A percentile compares a stretch with the other conserved stretches of the same genome.
Conservation (phyloP, 2,329 filamentous ascomycete species). For the Lithohypha guttulata region DNA sequence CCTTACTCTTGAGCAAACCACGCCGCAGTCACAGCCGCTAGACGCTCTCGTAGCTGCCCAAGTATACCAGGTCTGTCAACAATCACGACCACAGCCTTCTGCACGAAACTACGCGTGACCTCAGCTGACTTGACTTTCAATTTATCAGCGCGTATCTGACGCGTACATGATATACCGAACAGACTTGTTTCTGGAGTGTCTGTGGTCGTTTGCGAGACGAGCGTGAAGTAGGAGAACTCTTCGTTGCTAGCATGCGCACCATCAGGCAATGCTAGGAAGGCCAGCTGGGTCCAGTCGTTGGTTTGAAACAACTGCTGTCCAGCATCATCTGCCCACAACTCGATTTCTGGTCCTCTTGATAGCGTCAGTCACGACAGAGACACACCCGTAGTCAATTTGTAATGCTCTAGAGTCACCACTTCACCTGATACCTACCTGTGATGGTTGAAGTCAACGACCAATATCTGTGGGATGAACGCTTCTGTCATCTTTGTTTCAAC, state of each 20-base stretch:
- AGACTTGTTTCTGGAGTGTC: constrained; percentile 51
- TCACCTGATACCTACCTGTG: constrained; percentile 37
- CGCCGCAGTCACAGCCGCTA: constrained; percentile 81
- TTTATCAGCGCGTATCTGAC: constrained; percentile 72
- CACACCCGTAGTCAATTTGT: not conserved
- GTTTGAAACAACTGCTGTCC: constrained; percentile 71
- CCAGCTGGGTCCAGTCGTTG: constrained; percentile 82
- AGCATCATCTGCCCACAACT: constrained; percentile 73
- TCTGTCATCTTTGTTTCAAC: constrained; percentile 4
- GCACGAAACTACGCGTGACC: constrained; percentile 92
- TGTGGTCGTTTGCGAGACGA: constrained; percentile 43
- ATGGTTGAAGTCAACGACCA: constrained; percentile 77
- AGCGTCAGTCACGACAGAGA: not conserved
- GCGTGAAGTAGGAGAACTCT: constrained; percentile 97
- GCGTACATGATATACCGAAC: constrained; percentile 91
- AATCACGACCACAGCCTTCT: constrained; percentile 95
- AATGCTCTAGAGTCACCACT: not conserved
- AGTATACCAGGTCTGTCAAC: constrained; percentile 84
- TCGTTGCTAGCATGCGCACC: constrained; percentile 90
- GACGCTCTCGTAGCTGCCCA: constrained; percentile 76
- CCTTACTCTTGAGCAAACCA: constrained; percentile 83
- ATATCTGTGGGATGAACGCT: constrained; percentile 51
- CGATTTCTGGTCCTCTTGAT: constrained; percentile 73
- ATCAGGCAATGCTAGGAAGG: constrained; percentile 94
- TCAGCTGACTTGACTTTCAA: constrained; percentile 71